Percentiles rank a stretch among this genome's conserved stretches.
Evolutionary conservation across 108 stramenopile genomes (phyloP).

Genomic region (Nitzschia palea): DNA sequence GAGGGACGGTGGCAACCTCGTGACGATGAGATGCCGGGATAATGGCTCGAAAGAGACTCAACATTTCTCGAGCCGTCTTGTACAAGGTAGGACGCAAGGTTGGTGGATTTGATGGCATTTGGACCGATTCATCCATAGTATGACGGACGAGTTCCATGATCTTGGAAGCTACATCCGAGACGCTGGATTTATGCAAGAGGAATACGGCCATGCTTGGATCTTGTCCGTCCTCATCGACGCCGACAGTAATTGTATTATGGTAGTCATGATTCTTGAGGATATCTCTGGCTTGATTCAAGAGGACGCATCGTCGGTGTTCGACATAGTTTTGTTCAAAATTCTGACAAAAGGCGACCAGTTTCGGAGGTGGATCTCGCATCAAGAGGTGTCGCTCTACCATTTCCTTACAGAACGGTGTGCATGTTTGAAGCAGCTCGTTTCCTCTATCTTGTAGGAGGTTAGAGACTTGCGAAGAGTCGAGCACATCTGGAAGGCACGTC

Average conservation of each 20-base stretch:
- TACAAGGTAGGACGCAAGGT: constrained; percentile 62
- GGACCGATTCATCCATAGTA: constrained; percentile 74
- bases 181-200: constrained; percentile 54
- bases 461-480: constrained; percentile 24
- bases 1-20: constrained; percentile 68
- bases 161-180: constrained; percentile 65
- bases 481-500: constrained; percentile 46
- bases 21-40: constrained; percentile 60
- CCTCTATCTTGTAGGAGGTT: not conserved
- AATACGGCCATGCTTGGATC: constrained; percentile 53
- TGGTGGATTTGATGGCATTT: constrained; percentile 16
- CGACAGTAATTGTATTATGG: constrained; percentile 74
- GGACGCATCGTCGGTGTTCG: constrained; percentile 58
- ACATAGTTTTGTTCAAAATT: constrained; percentile 55
- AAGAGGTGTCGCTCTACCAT: constrained; percentile 39
- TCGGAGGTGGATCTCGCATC: constrained; percentile 7
- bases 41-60: constrained; percentile 78
- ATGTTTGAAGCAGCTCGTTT: constrained; percentile 29
- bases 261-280: constrained; percentile 78
- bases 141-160: constrained; percentile 51
- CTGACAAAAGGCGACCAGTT: constrained; percentile 29
- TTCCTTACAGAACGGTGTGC: constrained; percentile 49
- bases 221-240: constrained; percentile 34
- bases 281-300: constrained; percentile 60
- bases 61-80: constrained; percentile 63